Conservation (phyloP, 345 rosid species). For the Lepidium didymum region DNA sequence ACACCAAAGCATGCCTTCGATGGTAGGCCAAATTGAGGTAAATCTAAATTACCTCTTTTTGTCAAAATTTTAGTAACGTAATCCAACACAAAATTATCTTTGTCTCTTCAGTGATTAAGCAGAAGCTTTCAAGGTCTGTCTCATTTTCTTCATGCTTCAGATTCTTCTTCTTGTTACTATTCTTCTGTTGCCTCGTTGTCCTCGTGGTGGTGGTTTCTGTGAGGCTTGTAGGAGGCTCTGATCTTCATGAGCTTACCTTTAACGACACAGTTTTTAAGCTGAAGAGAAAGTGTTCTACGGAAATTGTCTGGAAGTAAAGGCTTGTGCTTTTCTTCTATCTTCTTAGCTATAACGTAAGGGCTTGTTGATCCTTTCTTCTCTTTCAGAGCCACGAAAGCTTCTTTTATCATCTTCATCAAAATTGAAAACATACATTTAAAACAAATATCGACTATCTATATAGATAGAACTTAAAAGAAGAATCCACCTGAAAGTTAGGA, state of each 20-base stretch:
- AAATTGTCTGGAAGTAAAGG: constrained; percentile 57
- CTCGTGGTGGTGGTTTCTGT: constrained; percentile 25
- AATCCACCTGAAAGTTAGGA: constrained; percentile 66
- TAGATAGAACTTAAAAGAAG: neutral
- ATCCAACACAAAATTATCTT: neutral
- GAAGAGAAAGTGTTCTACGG: constrained; percentile 55
- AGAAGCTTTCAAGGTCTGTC: constrained; percentile 35
- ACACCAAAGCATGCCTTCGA: too few species aligned
- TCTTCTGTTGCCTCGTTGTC: neutral
- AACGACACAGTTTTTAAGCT: constrained; percentile 57
- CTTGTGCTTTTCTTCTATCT: constrained; percentile 74
- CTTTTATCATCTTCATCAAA: constrained; percentile 64
- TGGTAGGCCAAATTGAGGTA: too few species aligned
- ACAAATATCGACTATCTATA: neutral
- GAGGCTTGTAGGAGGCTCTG: constrained; percentile 78
- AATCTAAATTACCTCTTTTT: too few species aligned
- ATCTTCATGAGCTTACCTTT: constrained; percentile 70
- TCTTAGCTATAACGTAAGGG: constrained; percentile 73
- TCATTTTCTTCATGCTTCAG: neutral
- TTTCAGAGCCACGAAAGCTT: constrained; percentile 51
- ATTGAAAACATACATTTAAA: neutral
- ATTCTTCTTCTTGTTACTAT: neutral
- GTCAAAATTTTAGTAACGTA: too few species aligned
- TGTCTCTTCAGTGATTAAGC: neutral
- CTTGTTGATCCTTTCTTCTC: constrained; percentile 83